phyloP scores from a whole-genome alignment of 768 basidiomycete genomes.

The Russula abietina region DNA sequence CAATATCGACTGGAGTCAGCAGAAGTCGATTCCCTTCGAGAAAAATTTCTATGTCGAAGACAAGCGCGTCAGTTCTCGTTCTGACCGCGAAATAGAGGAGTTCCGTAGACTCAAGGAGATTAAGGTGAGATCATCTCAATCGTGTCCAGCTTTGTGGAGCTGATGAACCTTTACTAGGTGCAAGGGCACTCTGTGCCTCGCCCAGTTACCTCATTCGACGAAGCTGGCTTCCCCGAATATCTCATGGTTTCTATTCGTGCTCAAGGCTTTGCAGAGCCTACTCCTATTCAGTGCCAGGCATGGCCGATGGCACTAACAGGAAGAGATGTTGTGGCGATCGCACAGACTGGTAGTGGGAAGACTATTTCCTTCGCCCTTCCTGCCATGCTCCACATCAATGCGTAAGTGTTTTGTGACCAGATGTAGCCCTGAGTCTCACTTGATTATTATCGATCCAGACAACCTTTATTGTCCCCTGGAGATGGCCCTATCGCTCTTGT shows the following conservation, averaged over 20 bases:
- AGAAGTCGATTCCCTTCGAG: slow-evolving; percentile 80
- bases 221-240: slow-evolving; percentile 95
- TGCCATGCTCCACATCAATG: slow-evolving; percentile 99
- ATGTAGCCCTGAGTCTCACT: not conserved
- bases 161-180: slow-evolving; percentile 44
- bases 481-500: slow-evolving; percentile 98
- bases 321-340: slow-evolving; percentile 91
- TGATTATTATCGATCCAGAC: slow-evolving; percentile 40
- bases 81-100: slow-evolving; percentile 82
- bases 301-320: slow-evolving; percentile 99
- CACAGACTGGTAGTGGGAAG: slow-evolving; percentile 98
- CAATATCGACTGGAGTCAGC: slow-evolving; percentile 75
- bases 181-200: slow-evolving; percentile 85
- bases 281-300: slow-evolving; percentile 96
- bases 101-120: slow-evolving; percentile 84
- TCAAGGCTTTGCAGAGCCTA: slow-evolving; percentile 86
- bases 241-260: slow-evolving; percentile 89
- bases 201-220: slow-evolving; percentile 88
- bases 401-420: slow-evolving; percentile 47
- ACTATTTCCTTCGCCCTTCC: slow-evolving; percentile 98
- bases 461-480: slow-evolving; percentile 86
- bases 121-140: slow-evolving; percentile 43
- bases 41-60: slow-evolving; percentile 98
- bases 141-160: not conserved
- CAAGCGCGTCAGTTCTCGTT: slow-evolving; percentile 67